These are phyloP conservation scores for Colletotrichum chlorophyti DNA, from an alignment of 2,329 filamentous ascomycete genomes.

Conservation along the genomic window DNA sequence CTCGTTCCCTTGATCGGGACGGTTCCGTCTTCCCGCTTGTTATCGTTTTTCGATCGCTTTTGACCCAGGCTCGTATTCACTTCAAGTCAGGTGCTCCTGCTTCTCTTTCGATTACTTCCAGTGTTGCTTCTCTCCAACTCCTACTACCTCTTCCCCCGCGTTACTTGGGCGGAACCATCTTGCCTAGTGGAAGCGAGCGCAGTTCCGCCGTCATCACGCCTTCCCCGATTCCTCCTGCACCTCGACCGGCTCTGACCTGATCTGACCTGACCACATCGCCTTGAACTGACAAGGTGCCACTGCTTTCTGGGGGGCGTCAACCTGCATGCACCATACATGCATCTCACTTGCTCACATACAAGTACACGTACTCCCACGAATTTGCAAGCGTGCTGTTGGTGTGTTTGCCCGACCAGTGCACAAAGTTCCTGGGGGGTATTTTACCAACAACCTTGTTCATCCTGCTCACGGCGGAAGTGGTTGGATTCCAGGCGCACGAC, in stretches of 20 bases:
- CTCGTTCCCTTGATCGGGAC: not conserved
- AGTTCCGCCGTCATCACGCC: constrained; percentile 18
- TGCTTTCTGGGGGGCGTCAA: constrained; percentile 4
- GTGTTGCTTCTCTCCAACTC: not conserved
- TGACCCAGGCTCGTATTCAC: constrained; percentile 24
- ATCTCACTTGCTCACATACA: constrained; percentile 4
- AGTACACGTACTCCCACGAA: constrained; percentile 11
- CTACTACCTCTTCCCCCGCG: not conserved
- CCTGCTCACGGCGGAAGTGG: constrained; percentile 17
- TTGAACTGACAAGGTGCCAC: constrained; percentile 17
- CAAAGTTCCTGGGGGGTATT: not conserved
- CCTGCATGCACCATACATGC: constrained; percentile 13
- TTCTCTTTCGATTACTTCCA: not conserved
- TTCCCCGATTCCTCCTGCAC: not conserved
- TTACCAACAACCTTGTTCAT: constrained; percentile 3
- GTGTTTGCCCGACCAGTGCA: not conserved
- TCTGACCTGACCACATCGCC: not conserved
- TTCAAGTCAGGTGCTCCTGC: constrained; percentile 1
- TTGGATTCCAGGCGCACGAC: constrained; percentile 22
- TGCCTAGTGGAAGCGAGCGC: constrained; percentile 20
- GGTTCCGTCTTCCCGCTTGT: constrained; percentile 4
- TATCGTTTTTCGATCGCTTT: not conserved
- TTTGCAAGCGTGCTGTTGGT: not conserved
- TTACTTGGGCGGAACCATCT: not conserved
- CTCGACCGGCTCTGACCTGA: not conserved